These are phyloP conservation scores for Psidium friedrichsthalianum DNA, from an alignment of 345 rosid genomes.

Conservation along the genomic window DNA sequence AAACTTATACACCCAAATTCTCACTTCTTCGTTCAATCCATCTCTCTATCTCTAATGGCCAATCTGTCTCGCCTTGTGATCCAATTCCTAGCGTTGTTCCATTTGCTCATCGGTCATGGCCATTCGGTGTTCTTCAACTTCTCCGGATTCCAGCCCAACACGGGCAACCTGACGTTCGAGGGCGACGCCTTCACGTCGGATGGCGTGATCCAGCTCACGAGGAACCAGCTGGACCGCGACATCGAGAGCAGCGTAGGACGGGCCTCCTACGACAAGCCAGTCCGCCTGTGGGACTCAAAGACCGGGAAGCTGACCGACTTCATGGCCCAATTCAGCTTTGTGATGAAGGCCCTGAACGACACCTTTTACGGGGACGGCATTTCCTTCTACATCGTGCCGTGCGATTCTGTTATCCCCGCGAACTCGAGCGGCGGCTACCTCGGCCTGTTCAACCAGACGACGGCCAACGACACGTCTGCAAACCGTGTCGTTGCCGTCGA, in stretches of 20 bases:
- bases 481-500: constrained; percentile 37
- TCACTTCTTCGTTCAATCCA: background rate
- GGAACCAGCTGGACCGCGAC: constrained; percentile 7
- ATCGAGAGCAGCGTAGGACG: constrained; percentile 32
- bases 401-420: constrained; percentile 20
- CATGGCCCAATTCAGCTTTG: constrained; percentile 36
- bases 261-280: constrained; percentile 22
- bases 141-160: constrained; percentile 20
- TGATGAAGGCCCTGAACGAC: background rate
- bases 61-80: constrained; percentile 7
- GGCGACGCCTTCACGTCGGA: constrained; percentile 23
- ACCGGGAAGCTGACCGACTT: constrained; percentile 31
- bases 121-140: constrained; percentile 25
- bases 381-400: constrained; percentile 38
- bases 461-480: background rate
- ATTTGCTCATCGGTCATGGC: constrained; percentile 6
- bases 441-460: constrained; percentile 17
- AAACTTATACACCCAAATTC: background rate
- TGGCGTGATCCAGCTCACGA: constrained; percentile 26
- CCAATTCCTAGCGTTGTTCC: background rate
- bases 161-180: constrained; percentile 12
- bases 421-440: constrained; percentile 35
- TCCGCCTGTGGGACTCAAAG: constrained; percentile 35
- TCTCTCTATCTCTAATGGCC: background rate
- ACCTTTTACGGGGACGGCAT: constrained; percentile 28